phyloP scores from a whole-genome alignment of 345 rosid genomes.

The Chamaenerion angustifolium region DNA sequence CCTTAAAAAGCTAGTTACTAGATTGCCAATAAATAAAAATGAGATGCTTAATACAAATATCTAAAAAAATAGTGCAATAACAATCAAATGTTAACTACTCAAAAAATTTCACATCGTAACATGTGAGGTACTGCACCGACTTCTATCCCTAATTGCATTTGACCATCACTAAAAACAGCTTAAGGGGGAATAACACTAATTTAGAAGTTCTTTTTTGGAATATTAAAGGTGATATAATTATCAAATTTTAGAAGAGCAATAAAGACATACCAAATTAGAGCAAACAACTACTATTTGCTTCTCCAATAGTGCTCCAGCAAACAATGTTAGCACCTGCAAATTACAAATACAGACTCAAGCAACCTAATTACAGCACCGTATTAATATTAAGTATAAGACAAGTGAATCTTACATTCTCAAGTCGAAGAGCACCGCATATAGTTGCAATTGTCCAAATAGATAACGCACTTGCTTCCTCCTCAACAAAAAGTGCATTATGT shows the following conservation, averaged over 20 bases:
- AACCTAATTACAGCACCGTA: too few species aligned
- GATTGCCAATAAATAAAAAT: too few species aligned
- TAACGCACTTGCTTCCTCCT: constrained; percentile 81
- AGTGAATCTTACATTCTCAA: constrained; percentile 49
- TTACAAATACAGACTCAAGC: too few species aligned
- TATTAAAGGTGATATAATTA: too few species aligned
- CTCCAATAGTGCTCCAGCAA: constrained; percentile 80
- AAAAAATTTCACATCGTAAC: too few species aligned
- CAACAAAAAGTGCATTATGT: constrained; percentile 53
- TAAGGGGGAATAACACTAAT: too few species aligned
- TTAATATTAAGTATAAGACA: not conserved
- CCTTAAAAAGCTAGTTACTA: too few species aligned
- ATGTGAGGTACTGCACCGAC: not conserved
- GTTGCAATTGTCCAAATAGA: constrained; percentile 89
- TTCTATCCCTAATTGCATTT: not conserved
- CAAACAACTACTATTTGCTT: constrained; percentile 81
- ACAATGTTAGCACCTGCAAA: constrained; percentile 58
- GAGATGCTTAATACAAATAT: too few species aligned
- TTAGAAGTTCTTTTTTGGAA: too few species aligned
- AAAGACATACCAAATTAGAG: constrained; percentile 78
- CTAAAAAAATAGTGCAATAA: too few species aligned
- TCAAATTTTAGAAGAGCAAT: not conserved
- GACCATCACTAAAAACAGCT: not conserved
- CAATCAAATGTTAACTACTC: too few species aligned
- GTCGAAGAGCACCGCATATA: constrained; percentile 80